Conservation (phyloP, 73 alveolate genomes). For the Paramecium caudatum region DNA sequence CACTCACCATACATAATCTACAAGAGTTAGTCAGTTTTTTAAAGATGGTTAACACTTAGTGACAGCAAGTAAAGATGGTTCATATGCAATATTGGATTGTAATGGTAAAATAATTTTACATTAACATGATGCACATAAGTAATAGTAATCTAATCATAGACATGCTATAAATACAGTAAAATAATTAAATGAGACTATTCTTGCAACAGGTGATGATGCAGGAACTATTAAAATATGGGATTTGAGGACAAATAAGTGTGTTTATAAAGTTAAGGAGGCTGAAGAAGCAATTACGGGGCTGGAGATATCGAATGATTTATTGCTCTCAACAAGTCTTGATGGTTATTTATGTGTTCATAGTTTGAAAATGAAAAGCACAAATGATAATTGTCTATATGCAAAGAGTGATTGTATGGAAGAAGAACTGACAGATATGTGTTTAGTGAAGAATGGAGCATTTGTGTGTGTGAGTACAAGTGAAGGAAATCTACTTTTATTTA, state of each 20-base stretch:
- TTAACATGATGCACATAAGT: conserved; percentile 67
- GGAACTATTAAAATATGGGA: conserved; percentile 90
- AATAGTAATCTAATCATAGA: not conserved
- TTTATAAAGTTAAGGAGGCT: conserved; percentile 78
- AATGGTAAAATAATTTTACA: conserved; percentile 68
- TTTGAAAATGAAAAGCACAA: conserved; percentile 78
- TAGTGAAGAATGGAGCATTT: conserved; percentile 87
- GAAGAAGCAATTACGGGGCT: conserved; percentile 86
- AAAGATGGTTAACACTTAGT: conserved; percentile 65
- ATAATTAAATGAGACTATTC: conserved; percentile 66
- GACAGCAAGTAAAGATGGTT: conserved; percentile 67
- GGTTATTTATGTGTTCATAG: conserved; percentile 96
- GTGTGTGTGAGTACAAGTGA: conserved; percentile 89
- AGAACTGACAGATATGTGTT: conserved; percentile 86
- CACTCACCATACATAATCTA: conserved; percentile 69
- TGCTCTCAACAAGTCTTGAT: conserved; percentile 88
- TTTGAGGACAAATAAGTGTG: conserved; percentile 78
- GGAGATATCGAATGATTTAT: conserved; percentile 70
- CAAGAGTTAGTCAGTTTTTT: conserved; percentile 61
- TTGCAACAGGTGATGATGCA: conserved; percentile 89
- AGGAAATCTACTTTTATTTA: conserved; percentile 90
- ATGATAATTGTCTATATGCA: conserved; percentile 88
- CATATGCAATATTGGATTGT: conserved; percentile 59
- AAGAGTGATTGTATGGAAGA: conserved; percentile 95
- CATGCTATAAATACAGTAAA: conserved; percentile 58